phyloP scores from a whole-genome alignment of 306 rosid species.

The Corylus americana region DNA sequence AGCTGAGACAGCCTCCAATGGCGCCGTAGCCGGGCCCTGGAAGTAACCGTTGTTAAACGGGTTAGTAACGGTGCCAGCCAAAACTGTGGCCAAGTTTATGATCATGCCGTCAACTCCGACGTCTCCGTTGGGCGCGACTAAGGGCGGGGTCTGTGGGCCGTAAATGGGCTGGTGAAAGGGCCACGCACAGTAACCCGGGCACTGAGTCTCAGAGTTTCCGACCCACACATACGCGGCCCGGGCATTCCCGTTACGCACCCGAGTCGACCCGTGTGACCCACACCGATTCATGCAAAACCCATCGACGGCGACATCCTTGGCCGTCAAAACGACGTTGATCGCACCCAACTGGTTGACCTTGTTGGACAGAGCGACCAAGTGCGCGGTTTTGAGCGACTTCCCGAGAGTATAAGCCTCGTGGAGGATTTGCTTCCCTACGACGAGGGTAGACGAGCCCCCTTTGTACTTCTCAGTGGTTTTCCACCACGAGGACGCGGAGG shows the following conservation, averaged over 20 bases:
- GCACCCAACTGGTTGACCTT: conserved; percentile 47
- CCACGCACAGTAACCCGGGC: conserved; percentile 96
- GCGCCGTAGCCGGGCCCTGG: conserved; percentile 79
- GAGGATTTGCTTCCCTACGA: conserved; percentile 64
- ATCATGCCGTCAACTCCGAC: conserved; percentile 89
- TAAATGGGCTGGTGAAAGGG: conserved; percentile 91
- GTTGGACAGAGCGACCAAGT: conserved; percentile 48
- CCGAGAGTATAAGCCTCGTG: conserved; percentile 67
- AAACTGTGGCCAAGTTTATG: conserved; percentile 76
- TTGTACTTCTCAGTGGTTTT: conserved; percentile 72
- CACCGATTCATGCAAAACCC: conserved; percentile 78
- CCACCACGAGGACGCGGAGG: conserved; percentile 83
- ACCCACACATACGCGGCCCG: conserved; percentile 75
- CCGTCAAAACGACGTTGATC: conserved; percentile 65
- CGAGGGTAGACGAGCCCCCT: conserved; percentile 57
- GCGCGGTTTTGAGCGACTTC: conserved; percentile 39
- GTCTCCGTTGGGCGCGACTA: conserved; percentile 88
- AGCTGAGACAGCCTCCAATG: conserved; percentile 82
- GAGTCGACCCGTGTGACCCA: conserved; percentile 66
- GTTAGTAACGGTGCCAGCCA: conserved; percentile 91
- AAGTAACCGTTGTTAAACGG: conserved; percentile 83
- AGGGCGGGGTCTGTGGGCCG: conserved; percentile 84
- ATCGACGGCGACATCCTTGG: conserved; percentile 70
- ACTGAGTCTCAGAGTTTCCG: conserved; percentile 79
- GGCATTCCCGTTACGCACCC: conserved; percentile 7